phyloP scores from a whole-genome alignment of 148 eudicot genomes.

The Limonium bicolor region DNA sequence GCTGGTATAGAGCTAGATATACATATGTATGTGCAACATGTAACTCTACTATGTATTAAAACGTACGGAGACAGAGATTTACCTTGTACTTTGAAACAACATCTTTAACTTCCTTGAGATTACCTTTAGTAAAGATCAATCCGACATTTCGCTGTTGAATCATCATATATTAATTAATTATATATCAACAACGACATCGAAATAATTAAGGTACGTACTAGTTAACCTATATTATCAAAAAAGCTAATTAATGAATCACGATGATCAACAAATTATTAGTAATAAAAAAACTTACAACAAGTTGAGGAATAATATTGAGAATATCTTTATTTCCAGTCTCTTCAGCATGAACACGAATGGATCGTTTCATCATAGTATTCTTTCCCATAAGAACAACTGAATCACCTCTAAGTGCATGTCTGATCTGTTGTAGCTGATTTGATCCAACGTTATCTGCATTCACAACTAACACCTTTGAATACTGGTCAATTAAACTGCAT shows the following conservation, averaged over 20 bases:
- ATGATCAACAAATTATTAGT: no score
- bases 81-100: constrained; percentile 40
- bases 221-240: no score
- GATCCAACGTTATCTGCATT: constrained; percentile 47
- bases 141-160: constrained; percentile 60
- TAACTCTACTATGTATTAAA: no score
- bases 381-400: constrained; percentile 49
- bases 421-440: constrained; percentile 34
- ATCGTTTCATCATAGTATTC: constrained; percentile 47
- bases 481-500: constrained; percentile 18
- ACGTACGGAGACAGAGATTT: no score
- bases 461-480: constrained; percentile 24
- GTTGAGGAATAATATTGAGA: constrained; percentile 15
- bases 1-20: no score
- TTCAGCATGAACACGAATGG: constrained; percentile 21
- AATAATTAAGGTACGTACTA: neutral
- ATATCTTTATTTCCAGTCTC: constrained; percentile 19
- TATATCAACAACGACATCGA: neutral
- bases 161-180: constrained; percentile 2
- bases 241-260: no score
- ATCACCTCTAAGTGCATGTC: constrained; percentile 33
- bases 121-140: constrained; percentile 43
- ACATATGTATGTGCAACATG: no score
- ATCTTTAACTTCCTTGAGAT: constrained; percentile 44
- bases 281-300: constrained; percentile 8